A percentile compares a stretch with the other conserved stretches of the same genome.
Conservation (phyloP, 768 basidiomycete genomes). For the Tulasnella sp. region DNA sequence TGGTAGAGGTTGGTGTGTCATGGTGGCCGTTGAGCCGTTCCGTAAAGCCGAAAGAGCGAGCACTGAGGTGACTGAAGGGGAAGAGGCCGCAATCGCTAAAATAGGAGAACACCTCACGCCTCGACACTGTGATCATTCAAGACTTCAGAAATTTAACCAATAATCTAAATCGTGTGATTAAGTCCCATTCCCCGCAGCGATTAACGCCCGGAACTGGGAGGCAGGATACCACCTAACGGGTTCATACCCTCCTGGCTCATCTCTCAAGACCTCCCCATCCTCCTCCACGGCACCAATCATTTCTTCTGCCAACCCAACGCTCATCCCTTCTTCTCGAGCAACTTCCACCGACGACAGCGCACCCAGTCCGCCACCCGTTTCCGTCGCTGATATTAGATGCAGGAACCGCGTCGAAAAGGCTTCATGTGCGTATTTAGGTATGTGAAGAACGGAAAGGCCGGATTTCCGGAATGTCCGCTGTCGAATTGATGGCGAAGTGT, state of each 20-base stretch:
- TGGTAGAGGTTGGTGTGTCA: constrained; percentile 18
- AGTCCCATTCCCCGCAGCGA: not conserved
- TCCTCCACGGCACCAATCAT: constrained; percentile 73
- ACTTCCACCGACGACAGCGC: constrained; percentile 61
- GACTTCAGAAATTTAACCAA: not conserved
- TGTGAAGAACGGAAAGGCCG: constrained; percentile 78
- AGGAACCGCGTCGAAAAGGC: constrained; percentile 68
- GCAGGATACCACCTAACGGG: constrained; percentile 66
- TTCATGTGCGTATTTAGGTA: constrained; percentile 64
- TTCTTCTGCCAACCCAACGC: constrained; percentile 69
- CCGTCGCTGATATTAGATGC: constrained; percentile 33
- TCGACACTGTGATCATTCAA: not conserved
- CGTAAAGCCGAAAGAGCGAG: not conserved
- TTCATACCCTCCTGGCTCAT: constrained; percentile 60
- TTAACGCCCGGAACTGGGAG: not conserved
- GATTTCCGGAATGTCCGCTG: constrained; percentile 57
- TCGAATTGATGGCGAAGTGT: constrained; percentile 65
- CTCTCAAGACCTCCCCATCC: constrained; percentile 68
- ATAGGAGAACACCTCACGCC: not conserved
- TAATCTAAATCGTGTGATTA: not conserved
- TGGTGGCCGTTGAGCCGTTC: not conserved
- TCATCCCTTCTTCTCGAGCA: constrained; percentile 64
- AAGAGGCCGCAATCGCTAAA: not conserved
- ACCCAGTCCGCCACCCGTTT: not conserved
- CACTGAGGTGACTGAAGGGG: not conserved